Evolutionary conservation across 2,329 filamentous ascomycete genomes (phyloP).

Genomic region (Cercospora zeina): DNA sequence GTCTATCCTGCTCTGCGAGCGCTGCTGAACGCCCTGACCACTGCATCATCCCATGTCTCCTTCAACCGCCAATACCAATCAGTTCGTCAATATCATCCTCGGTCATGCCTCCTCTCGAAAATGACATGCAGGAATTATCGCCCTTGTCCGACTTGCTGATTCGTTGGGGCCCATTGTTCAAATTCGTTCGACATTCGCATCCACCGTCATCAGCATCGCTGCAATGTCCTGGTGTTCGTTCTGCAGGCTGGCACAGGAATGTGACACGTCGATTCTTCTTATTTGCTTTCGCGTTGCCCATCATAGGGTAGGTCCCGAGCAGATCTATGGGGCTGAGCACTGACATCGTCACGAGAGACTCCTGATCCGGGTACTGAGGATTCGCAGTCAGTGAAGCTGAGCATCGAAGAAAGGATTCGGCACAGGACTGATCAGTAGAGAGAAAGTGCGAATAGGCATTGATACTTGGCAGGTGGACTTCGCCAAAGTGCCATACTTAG

Average conservation of each 20-base stretch:
- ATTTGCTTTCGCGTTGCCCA: neutral
- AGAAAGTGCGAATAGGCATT: too few species aligned
- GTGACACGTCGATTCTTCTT: constrained; percentile 4
- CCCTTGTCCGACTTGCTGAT: neutral
- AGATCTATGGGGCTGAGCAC: neutral
- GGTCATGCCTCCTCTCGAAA: constrained; percentile 7
- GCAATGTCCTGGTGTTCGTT: neutral
- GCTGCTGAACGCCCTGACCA: too few species aligned
- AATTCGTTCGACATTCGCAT: constrained; percentile 9
- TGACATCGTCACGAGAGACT: too few species aligned
- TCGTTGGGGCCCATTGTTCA: neutral
- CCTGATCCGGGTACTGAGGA: too few species aligned
- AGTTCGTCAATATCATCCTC: constrained; percentile 5
- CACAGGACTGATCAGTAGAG: too few species aligned
- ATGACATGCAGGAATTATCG: neutral
- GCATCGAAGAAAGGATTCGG: too few species aligned
- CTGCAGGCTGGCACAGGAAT: constrained; percentile 2
- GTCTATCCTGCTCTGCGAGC: too few species aligned
- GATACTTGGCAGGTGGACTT: too few species aligned
- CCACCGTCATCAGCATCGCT: constrained; percentile 6
- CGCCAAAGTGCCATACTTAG: too few species aligned
- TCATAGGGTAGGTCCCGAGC: constrained; percentile 2
- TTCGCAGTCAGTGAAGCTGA: too few species aligned
- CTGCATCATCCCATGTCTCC: too few species aligned
- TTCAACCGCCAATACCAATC: constrained; percentile 4